Conservation (phyloP, 192 early-diverging fungal genomes). For the Backusella macrospora region DNA sequence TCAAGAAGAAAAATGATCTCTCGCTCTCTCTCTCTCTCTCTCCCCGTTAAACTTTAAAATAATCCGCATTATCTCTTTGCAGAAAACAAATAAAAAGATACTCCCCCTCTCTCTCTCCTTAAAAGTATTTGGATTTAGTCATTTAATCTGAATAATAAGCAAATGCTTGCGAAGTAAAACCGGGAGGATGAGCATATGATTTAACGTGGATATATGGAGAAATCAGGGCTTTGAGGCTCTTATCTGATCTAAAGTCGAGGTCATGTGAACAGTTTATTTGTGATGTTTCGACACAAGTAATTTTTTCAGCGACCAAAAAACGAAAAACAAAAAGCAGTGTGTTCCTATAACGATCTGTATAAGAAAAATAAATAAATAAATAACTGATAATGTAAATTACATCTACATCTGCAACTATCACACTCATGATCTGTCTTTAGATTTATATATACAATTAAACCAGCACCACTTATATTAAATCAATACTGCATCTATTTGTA, state of each 20-base stretch:
- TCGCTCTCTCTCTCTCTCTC: background rate
- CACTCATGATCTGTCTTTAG: too few species aligned
- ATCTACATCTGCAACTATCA: too few species aligned
- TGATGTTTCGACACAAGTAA: too few species aligned
- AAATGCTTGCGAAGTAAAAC: background rate
- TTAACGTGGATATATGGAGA: background rate
- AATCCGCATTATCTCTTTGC: background rate
- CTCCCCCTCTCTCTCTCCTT: background rate
- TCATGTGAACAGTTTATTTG: background rate
- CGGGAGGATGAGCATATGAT: background rate
- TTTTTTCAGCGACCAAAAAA: conserved; percentile 6
- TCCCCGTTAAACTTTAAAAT: background rate
- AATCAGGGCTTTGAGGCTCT: background rate
- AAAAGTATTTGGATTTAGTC: too few species aligned
- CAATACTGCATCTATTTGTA: background rate
- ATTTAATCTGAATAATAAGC: background rate
- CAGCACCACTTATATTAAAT: too few species aligned
- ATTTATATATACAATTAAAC: too few species aligned
- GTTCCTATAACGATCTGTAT: too few species aligned
- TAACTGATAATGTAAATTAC: too few species aligned
- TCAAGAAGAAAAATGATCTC: background rate
- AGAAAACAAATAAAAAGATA: background rate
- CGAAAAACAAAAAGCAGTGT: too few species aligned
- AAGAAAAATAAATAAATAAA: too few species aligned
- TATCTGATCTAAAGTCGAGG: conserved; percentile 4